Conservation (phyloP, 352 stramenopile species). For the Globisporangium nunn region DNA sequence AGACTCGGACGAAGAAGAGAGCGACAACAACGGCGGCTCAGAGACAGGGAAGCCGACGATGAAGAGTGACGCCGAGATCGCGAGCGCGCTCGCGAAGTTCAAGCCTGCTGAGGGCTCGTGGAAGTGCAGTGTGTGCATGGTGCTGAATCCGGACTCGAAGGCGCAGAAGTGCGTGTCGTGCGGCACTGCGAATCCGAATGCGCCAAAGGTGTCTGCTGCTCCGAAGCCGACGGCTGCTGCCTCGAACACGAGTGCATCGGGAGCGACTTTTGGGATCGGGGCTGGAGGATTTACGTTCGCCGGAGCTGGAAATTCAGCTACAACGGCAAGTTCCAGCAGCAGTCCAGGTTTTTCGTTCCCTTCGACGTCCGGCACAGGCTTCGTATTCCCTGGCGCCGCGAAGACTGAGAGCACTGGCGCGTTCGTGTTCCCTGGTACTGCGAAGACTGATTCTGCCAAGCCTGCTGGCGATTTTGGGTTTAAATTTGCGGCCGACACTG, state of each 20-base stretch:
- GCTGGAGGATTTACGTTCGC: not conserved
- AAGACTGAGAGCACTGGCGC: not conserved
- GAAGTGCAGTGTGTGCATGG: conserved; percentile 50
- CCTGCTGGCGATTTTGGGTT: conserved; percentile 4
- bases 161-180: conserved; percentile 39
- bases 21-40: conserved; percentile 15
- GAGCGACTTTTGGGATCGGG: not conserved
- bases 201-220: conserved; percentile 14
- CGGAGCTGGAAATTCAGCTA: not conserved
- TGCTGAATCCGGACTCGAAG: conserved; percentile 27
- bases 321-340: conserved; percentile 1
- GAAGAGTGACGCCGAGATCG: conserved; percentile 51
- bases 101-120: conserved; percentile 42
- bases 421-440: not conserved
- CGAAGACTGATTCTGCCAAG: not conserved
- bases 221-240: conserved; percentile 5
- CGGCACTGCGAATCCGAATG: conserved; percentile 36
- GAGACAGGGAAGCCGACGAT: conserved; percentile 19
- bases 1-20: conserved; percentile 36
- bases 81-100: conserved; percentile 40
- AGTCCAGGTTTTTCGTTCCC: conserved; percentile 22
- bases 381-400: not conserved
- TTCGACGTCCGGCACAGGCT: not conserved
- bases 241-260: conserved; percentile 1
- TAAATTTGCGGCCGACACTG: conserved; percentile 2